Conservation (phyloP, 2,329 filamentous ascomycete species). For the Cadophora sp. region DNA sequence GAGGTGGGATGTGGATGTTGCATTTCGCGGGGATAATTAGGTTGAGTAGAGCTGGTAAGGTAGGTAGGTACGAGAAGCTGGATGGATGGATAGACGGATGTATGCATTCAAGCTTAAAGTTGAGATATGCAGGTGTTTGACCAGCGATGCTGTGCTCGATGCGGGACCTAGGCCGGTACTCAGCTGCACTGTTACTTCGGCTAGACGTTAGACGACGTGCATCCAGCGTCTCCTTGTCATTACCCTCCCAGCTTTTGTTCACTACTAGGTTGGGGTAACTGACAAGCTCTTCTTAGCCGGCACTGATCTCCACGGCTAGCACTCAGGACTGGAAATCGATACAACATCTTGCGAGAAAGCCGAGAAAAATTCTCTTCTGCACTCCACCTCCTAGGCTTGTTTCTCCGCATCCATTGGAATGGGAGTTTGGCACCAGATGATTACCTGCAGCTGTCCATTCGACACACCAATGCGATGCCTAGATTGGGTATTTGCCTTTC, state of each 20-base stretch:
- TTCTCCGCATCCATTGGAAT: constrained; percentile 7
- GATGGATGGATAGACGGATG: background rate
- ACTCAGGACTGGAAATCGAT: background rate
- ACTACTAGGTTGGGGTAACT: background rate
- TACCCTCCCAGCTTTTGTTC: background rate
- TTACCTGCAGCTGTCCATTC: constrained; percentile 2
- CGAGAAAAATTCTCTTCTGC: background rate
- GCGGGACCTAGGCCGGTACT: constrained; percentile 13
- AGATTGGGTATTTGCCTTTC: background rate
- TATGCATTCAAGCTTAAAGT: constrained; percentile 11
- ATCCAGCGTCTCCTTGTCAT: background rate
- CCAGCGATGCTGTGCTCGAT: constrained; percentile 13
- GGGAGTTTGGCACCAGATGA: background rate
- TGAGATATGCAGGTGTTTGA: constrained; percentile 5
- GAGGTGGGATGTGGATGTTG: constrained; percentile 12
- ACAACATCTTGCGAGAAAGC: background rate
- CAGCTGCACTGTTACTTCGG: constrained; percentile 10
- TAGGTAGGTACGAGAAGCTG: constrained; percentile 11
- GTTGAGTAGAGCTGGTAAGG: background rate
- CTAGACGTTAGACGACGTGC: constrained; percentile 19
- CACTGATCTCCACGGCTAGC: background rate
- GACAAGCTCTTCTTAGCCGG: constrained; percentile 12
- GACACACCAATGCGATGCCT: background rate
- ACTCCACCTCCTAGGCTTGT: background rate
- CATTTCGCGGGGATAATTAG: background rate